Evolutionary conservation across 2,329 filamentous ascomycete genomes (phyloP).

Genomic region (Diaporthe ilicicola): DNA sequence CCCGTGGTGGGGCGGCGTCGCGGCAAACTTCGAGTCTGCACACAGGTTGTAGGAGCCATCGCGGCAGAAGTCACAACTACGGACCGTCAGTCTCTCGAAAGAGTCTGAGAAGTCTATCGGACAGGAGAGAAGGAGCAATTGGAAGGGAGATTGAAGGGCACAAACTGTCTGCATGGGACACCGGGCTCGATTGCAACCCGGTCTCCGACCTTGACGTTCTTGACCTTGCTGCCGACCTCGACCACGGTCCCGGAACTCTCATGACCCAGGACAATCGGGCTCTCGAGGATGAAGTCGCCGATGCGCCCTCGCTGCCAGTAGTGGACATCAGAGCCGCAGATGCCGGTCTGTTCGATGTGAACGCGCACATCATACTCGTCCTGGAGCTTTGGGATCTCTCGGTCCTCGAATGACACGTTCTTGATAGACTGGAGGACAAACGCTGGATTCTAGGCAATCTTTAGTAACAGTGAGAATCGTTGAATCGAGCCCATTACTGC

Average conservation of each 20-base stretch:
- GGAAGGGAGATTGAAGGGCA: constrained; percentile 50
- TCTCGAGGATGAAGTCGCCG: constrained; percentile 52
- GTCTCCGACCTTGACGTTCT: constrained; percentile 52
- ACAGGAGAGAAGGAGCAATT: too few relatives aligned
- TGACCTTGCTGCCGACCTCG: constrained; percentile 50
- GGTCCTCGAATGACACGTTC: constrained; percentile 42
- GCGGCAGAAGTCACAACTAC: constrained; percentile 52
- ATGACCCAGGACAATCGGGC: constrained; percentile 57
- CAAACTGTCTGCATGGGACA: constrained; percentile 51
- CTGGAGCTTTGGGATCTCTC: too few relatives aligned
- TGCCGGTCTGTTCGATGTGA: too few relatives aligned
- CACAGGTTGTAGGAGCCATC: constrained; percentile 52
- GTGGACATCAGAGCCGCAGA: too few relatives aligned
- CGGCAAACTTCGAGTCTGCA: constrained; percentile 56
- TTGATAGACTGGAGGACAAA: constrained; percentile 57
- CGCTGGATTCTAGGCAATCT: constrained; percentile 50
- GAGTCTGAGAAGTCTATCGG: too few relatives aligned
- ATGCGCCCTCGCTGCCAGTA: constrained; percentile 55
- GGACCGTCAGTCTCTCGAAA: too few relatives aligned
- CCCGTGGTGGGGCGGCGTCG: constrained; percentile 58
- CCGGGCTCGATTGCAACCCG: constrained; percentile 58
- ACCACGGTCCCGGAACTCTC: constrained; percentile 53
- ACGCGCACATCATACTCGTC: too few relatives aligned
- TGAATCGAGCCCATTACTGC: too few relatives aligned
- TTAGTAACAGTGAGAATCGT: too few relatives aligned